Conservation (phyloP, 2,329 filamentous ascomycete species). For the Bipolaris victoriae region DNA sequence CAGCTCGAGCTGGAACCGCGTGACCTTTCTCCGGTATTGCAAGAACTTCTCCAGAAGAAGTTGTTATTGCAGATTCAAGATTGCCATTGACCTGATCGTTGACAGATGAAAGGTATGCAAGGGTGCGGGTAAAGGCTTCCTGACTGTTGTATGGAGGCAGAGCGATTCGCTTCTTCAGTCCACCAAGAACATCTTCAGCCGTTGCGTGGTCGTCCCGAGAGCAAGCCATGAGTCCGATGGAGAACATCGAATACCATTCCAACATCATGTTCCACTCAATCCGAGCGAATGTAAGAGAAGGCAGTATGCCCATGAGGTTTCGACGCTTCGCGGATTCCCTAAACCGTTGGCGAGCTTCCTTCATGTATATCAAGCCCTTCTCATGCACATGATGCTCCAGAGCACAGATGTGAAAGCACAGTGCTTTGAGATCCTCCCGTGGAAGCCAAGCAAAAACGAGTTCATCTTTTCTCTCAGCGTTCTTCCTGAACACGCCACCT, state of each 20-base stretch:
- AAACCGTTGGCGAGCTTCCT: constrained; percentile 61
- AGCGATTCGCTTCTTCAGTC: constrained; percentile 37
- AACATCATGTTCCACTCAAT: constrained; percentile 70
- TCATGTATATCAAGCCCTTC: constrained; percentile 61
- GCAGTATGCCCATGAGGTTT: constrained; percentile 26
- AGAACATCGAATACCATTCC: constrained; percentile 72
- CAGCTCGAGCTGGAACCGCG: constrained; percentile 39
- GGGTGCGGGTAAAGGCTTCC: constrained; percentile 59
- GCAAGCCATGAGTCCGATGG: constrained; percentile 72
- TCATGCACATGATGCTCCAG: constrained; percentile 63
- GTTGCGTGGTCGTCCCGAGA: constrained; percentile 73
- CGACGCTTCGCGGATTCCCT: constrained; percentile 46
- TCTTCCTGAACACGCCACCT: constrained; percentile 53
- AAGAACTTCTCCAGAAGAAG: constrained; percentile 70
- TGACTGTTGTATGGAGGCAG: constrained; percentile 51
- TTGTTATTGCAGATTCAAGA: constrained; percentile 68
- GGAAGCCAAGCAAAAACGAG: constrained; percentile 67
- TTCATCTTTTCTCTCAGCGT: constrained; percentile 46
- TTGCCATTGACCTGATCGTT: constrained; percentile 79
- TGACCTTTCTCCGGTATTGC: constrained; percentile 51
- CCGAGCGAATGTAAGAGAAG: constrained; percentile 42
- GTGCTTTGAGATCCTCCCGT: constrained; percentile 63
- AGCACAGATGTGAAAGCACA: constrained; percentile 66
- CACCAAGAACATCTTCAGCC: constrained; percentile 8
- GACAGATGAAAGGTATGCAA: constrained; percentile 75